phyloP scores from a whole-genome alignment of 2,329 filamentous ascomycete species.

The Monosporascus sp. region DNA sequence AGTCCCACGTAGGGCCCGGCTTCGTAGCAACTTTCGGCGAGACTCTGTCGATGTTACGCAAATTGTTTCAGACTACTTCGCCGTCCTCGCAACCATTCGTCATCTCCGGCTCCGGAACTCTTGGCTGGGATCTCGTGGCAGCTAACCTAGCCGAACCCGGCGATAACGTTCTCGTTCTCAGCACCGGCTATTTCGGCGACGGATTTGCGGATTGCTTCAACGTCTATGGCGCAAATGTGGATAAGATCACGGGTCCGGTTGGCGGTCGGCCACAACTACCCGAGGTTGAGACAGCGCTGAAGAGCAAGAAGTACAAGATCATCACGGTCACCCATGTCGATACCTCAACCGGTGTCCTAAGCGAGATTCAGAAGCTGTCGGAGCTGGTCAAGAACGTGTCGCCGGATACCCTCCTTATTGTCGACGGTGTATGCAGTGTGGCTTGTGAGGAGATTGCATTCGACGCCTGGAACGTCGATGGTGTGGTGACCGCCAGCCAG shows the following conservation, averaged over 20 bases:
- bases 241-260: conserved; percentile 83
- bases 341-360: conserved; percentile 92
- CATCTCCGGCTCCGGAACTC: conserved; percentile 87
- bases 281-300: conserved; percentile 83
- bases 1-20: conserved; percentile 85
- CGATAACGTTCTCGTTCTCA: conserved; percentile 86
- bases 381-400: conserved; percentile 81
- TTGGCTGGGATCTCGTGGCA: conserved; percentile 96
- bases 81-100: conserved; percentile 84
- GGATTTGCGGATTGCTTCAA: conserved; percentile 89
- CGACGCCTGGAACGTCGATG: conserved; percentile 90
- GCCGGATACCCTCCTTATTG: conserved; percentile 84
- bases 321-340: conserved; percentile 96
- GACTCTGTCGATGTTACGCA: conserved; percentile 78
- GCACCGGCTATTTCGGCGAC: conserved; percentile 96
- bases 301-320: conserved; percentile 88
- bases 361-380: conserved; percentile 79
- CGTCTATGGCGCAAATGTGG: conserved; percentile 85
- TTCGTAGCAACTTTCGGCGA: conserved; percentile 93
- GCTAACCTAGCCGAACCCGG: conserved; percentile 86
- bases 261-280: conserved; percentile 81
- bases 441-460: conserved; percentile 95
- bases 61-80: conserved; percentile 88
- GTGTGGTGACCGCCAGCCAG: conserved; percentile 88
- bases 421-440: conserved; percentile 96